Conservation (phyloP, 2,329 filamentous ascomycete species). For the Fusarium abutilonis region DNA sequence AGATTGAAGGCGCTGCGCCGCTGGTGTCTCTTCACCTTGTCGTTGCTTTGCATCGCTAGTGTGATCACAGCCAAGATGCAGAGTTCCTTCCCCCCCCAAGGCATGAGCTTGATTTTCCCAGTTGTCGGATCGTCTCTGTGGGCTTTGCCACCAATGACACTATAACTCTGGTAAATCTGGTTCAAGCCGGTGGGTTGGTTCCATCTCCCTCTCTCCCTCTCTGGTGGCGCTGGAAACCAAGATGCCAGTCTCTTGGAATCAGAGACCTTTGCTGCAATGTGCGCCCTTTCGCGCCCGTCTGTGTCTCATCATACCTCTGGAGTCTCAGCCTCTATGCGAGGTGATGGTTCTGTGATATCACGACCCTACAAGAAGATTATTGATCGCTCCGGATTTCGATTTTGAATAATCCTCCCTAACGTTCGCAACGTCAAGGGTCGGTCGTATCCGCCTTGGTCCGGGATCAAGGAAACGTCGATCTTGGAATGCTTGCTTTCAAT, state of each 20-base stretch:
- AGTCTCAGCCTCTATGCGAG: constrained; percentile 3
- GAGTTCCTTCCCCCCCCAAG: neutral
- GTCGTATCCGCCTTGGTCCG: neutral
- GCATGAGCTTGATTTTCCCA: constrained; percentile 5
- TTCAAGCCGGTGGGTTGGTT: neutral
- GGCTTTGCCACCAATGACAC: constrained; percentile 25
- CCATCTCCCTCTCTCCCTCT: constrained; percentile 28
- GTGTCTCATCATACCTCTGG: constrained; percentile 30
- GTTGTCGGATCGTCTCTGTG: constrained; percentile 13
- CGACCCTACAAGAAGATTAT: constrained; percentile 15
- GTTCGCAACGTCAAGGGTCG: neutral
- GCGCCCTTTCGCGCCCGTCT: constrained; percentile 7
- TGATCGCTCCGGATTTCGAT: constrained; percentile 26
- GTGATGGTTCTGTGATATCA: constrained; percentile 5
- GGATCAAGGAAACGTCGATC: neutral
- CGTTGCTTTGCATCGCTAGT: constrained; percentile 16
- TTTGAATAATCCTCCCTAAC: constrained; percentile 27
- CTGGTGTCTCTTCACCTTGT: constrained; percentile 2
- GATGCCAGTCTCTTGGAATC: constrained; percentile 24
- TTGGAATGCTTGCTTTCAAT: neutral
- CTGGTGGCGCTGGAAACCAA: constrained; percentile 17
- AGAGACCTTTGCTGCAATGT: constrained; percentile 13
- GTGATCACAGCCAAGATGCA: constrained; percentile 14
- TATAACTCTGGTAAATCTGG: neutral
- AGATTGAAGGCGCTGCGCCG: constrained; percentile 9